A percentile compares a stretch with the other conserved stretches of the same genome.
Evolutionary conservation across 1,284 basidiomycete species (phyloP).

Genomic region (Caloboletus firmus): DNA sequence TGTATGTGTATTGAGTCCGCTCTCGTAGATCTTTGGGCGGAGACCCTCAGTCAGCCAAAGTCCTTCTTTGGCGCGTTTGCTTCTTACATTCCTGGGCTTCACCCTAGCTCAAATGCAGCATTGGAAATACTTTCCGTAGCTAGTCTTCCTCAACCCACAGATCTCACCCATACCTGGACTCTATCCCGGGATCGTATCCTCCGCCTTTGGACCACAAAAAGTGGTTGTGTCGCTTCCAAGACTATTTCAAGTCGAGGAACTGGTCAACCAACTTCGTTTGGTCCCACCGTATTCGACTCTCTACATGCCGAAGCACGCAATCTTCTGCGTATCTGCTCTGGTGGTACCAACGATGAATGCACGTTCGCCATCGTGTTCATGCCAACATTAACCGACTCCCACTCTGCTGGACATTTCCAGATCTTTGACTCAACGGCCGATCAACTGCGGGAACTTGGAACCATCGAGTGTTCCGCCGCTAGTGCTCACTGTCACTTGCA

Average conservation of each 20-base stretch:
- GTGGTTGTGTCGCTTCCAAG: conserved; percentile 66
- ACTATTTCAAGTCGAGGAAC: conserved; percentile 39
- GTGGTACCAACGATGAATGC: conserved; percentile 42
- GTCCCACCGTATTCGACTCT: conserved; percentile 43
- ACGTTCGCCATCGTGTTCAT: conserved; percentile 61
- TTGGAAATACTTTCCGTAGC: conserved; percentile 67
- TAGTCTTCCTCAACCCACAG: conserved; percentile 68
- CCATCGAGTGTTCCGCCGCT: conserved; percentile 55
- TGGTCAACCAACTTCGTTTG: conserved; percentile 23
- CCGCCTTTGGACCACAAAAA: conserved; percentile 76
- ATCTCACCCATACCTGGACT: conserved; percentile 74
- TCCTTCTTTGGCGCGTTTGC: conserved; percentile 66
- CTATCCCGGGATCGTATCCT: conserved; percentile 86
- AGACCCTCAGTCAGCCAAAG: conserved; percentile 58
- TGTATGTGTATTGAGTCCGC: conserved; percentile 8
- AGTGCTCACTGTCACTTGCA: conserved; percentile 71
- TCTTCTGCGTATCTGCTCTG: conserved; percentile 58
- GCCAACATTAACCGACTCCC: conserved; percentile 59
- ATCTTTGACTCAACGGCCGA: conserved; percentile 55
- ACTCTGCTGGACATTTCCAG: conserved; percentile 70
- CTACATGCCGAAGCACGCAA: conserved; percentile 60
- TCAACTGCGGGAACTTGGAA: conserved; percentile 53
- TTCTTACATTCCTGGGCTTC: conserved; percentile 60
- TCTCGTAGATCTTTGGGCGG: conserved; percentile 62
- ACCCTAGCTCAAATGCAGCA: conserved; percentile 44